Evolutionary conservation across 2,329 filamentous ascomycete genomes (phyloP), one percentile per base, ranked within the genome.

Genomic region (Colletotrichum sojae): DNA sequence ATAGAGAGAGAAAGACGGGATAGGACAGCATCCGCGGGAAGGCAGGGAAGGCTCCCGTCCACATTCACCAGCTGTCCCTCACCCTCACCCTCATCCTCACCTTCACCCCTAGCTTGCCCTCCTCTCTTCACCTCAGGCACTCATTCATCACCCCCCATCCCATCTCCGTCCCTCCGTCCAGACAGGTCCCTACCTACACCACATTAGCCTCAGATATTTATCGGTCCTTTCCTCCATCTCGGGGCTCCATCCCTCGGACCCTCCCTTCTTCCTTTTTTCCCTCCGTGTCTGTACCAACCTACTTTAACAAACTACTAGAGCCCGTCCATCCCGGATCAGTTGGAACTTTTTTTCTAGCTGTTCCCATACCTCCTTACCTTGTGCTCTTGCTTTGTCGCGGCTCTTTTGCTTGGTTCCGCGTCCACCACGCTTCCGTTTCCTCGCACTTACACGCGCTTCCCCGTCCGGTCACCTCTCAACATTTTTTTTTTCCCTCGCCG

Each of bases 211-310:
- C 39, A 69, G 54, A 59, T 69, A 69, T 67, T 40, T 69, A 69
- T 69, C 62, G 66, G 66, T 66, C 66, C 66, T 69, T 62, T 69
- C 66, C 66, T 60, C 66, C 62, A 66, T 51, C 51, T 60, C 20
- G 40, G 66, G 43, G 55, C 55, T 69, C 66, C 66, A 69, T 69
- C 62, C 49, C 62, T 40, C 55, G 60, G 31, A 45, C 58, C 67
- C 48, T 70, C 67, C 57, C 64, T 53, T 51, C 63, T 68, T 63
- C 48, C 43, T 58, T 60, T 39, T 57, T 43, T 55, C 63, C 51
- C 56, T 36, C 56, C n/a, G 10, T 18, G 43, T n/a, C 43, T 39
- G 31, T 36, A 36, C 31, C 31, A 9, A 36, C 43, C n/a, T 62
- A 62, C 66, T 69, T 65, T 65, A 69, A 59, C 54, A 48, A 49